Percentiles rank a stretch among this genome's conserved stretches.
Conservation (phyloP, 352 stramenopile species). For the Phytophthora megakarya region DNA sequence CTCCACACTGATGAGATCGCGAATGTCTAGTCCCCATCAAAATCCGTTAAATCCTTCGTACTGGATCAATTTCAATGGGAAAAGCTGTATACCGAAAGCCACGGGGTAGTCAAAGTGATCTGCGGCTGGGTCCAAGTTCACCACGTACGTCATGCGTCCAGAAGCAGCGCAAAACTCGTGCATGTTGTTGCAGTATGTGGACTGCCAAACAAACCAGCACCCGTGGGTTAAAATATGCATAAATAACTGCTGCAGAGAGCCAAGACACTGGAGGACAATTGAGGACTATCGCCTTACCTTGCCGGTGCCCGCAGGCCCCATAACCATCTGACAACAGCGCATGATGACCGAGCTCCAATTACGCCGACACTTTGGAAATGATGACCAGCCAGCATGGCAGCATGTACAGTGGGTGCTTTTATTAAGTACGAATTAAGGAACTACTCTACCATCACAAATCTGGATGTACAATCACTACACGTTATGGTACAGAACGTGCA, state of each 20-base stretch:
- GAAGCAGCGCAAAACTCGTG: constrained; percentile 90
- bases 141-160: constrained; percentile 91
- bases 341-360: constrained; percentile 45
- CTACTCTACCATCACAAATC: neutral
- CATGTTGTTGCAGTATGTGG: constrained; percentile 94
- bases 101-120: constrained; percentile 91
- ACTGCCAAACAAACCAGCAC: constrained; percentile 48
- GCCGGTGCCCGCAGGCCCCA: constrained; percentile 90
- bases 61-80: constrained; percentile 13
- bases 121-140: constrained; percentile 97
- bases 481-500: neutral
- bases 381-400: constrained; percentile 19
- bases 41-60: constrained; percentile 16
- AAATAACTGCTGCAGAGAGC: constrained; percentile 15
- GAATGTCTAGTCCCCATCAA: constrained; percentile 75
- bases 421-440: constrained; percentile 15
- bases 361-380: constrained; percentile 24
- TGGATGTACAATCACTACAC: neutral
- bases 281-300: constrained; percentile 60
- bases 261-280: neutral
- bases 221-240: constrained; percentile 9
- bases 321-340: constrained; percentile 91
- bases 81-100: constrained; percentile 71
- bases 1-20: constrained; percentile 95
- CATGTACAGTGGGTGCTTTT: neutral